Base-by-base conservation (phyloP, 805 yeast genomes). In the Blastobotrys terrestris region DNA sequence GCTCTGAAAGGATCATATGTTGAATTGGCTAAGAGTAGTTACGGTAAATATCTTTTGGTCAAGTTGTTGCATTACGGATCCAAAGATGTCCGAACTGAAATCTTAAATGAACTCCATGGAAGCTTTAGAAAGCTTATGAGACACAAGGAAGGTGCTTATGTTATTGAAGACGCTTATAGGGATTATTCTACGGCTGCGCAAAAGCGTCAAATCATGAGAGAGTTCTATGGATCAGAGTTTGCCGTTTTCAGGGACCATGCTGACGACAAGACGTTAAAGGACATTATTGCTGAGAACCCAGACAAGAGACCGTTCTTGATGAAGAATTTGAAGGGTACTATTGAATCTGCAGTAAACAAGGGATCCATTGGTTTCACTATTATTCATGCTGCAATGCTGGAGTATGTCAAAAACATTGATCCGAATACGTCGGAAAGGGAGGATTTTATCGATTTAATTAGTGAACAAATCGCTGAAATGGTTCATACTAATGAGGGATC, bases 71-170 rank as follows among this genome's bases (percentile, higher is more conserved):
- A 91, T 71, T 92, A 92, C 69, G 99, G 99, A 4, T 79, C 92
- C 4, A 88, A 84, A 65, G 83, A 84, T 31, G 81, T 91, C 0
- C 79, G 96, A 63, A 85, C 81, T 51, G 60, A 80, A 39, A 85
- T 92, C 53, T 77, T 91, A 53, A 78, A 84, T 64, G 97, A 90
- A 72, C 77, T 92, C 59, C 96, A 90, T 65, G 99, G 99, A 48
- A 84, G 84, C 62, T 79, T 88, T 63, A 79, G 97, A 68, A 92
- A 89, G 71, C 75, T 92, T 54, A 89, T 92, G 94, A 83, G 95
- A 75, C 97, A 92, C 72, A 85, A 87, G 73, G 98, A 92, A 76
- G 99, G 97, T 71, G 98, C 98, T 13, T 90, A 92, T 64, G 98
- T 92, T 41, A 90, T 91, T 59, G 98, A 92, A 71, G 99, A 92